Evolutionary conservation across 768 basidiomycete genomes (phyloP).

Genomic region (Pholiota microspora): DNA sequence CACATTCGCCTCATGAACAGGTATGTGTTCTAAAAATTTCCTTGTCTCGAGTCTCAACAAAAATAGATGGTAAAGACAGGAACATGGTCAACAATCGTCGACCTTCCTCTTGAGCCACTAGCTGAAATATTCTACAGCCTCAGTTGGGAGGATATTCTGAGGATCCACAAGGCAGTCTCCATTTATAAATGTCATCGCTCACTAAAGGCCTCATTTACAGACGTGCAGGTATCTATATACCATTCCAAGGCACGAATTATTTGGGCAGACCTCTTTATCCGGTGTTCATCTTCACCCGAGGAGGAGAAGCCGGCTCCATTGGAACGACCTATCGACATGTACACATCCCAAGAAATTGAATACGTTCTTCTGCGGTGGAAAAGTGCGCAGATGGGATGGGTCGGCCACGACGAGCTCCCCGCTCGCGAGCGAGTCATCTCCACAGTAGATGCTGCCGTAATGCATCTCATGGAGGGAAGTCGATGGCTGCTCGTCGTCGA

Average conservation of each 20-base stretch:
- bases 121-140: neutral
- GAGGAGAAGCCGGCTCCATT: neutral
- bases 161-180: neutral
- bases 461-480: neutral
- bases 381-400: neutral
- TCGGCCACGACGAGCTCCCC: neutral
- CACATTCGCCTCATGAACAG: too few species aligned
- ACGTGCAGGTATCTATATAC: neutral
- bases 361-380: neutral
- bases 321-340: neutral
- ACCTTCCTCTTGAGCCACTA: neutral
- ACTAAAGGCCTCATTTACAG: neutral
- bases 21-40: too few species aligned
- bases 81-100: neutral
- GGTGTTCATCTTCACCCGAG: neutral
- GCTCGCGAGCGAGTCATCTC: neutral
- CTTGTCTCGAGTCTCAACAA: too few species aligned
- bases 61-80: neutral
- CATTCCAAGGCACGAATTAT: neutral
- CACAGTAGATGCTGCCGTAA: neutral
- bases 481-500: neutral
- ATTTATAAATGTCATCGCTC: neutral
- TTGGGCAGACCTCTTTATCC: neutral
- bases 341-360: neutral
- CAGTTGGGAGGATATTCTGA: neutral